A percentile compares a stretch with the other conserved stretches of the same genome.
phyloP scores from a whole-genome alignment of 2,329 filamentous ascomycete species.

The Incumbomyces lentus region DNA sequence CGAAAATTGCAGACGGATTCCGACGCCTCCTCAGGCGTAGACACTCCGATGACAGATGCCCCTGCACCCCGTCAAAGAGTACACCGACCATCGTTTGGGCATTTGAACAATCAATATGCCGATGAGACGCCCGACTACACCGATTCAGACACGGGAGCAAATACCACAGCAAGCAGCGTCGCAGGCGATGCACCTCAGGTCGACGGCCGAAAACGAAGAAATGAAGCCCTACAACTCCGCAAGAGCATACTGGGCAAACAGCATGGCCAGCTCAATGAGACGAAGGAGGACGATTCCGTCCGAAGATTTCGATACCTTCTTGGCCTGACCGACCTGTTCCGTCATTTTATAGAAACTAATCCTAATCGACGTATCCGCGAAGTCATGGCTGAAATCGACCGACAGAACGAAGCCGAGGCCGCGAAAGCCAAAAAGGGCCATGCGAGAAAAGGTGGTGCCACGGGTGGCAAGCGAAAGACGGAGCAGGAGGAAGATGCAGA shows the following conservation, averaged over 20 bases:
- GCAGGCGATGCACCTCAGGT: slow-evolving; percentile 55
- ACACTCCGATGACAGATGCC: slow-evolving; percentile 38
- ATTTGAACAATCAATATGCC: slow-evolving; percentile 28
- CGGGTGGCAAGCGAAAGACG: slow-evolving; percentile 71
- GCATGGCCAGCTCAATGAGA: slow-evolving; percentile 81
- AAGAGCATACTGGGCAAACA: slow-evolving; percentile 92
- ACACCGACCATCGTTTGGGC: slow-evolving; percentile 20
- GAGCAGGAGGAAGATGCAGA: slow-evolving; percentile 98
- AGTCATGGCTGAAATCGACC: slow-evolving; percentile 88
- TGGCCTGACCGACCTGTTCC: slow-evolving; percentile 90
- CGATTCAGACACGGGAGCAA: slow-evolving; percentile 52
- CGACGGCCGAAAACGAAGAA: slow-evolving; percentile 76
- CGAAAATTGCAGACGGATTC: slow-evolving; percentile 26
- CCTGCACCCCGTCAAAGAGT: slow-evolving; percentile 11
- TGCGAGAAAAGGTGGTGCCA: slow-evolving; percentile 70
- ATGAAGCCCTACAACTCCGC: slow-evolving; percentile 78
- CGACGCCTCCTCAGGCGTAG: slow-evolving; percentile 33
- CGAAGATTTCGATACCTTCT: slow-evolving; percentile 89
- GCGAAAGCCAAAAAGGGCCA: slow-evolving; percentile 61
- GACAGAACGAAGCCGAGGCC: slow-evolving; percentile 69
- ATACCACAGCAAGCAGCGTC: slow-evolving; percentile 71
- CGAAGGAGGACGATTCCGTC: slow-evolving; percentile 94
- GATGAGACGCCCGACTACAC: slow-evolving; percentile 56
- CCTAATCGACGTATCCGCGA: slow-evolving; percentile 90
- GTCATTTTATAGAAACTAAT: slow-evolving; percentile 97